Evolutionary conservation across 192 early-diverging fungal genomes (phyloP), one percentile per base, ranked within the genome.

Genomic region (Physocladia obscura): DNA sequence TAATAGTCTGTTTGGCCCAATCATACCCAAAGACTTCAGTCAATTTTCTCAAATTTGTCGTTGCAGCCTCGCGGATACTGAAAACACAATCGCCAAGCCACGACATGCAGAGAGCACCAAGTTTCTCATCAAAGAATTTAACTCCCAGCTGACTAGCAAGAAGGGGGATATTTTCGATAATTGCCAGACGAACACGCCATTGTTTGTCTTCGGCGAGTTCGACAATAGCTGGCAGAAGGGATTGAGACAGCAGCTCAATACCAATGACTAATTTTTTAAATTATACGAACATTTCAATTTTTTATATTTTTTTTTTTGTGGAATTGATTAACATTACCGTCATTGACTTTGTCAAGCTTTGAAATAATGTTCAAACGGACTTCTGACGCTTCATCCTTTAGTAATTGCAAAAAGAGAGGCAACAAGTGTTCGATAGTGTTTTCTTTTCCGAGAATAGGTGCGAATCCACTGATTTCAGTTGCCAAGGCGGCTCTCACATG

Each of bases 181-280:
- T 98, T 4, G 97, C 97, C 79, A 97, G 80, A 24, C 97, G 93
- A 61, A 98, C 95, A 52, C 97, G 91, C 97, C 97, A 99, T 77
- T 99, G 97, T 84, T 98, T 98, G 79, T 99, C 97, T 81, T 99
- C 96, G 32, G 97, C 95, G 36, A 99, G 85, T 78, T 98, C 97
- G 35, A 99, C 91, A 74, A 99, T 97, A 13, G 97, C 97, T 5
- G 97, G 97, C 59, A 99, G 80, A 49, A 99, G 84, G 24, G 93
- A 94, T 71, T 98, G 96, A 39, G 97, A 98, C 36, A 99, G 83
- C 30, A 94, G 88, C 63, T 99, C 95, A 68, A 99, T 96, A 50
- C 97, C 97, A 73, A 99, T 97, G 11, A 79, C 77, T 76, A 31
- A n/a, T n/a, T n/a, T n/a, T n/a, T n/a, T n/a, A n/a, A n/a, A n/a